phyloP scores from a whole-genome alignment of 768 basidiomycete genomes.

The Amanita rimosa region DNA sequence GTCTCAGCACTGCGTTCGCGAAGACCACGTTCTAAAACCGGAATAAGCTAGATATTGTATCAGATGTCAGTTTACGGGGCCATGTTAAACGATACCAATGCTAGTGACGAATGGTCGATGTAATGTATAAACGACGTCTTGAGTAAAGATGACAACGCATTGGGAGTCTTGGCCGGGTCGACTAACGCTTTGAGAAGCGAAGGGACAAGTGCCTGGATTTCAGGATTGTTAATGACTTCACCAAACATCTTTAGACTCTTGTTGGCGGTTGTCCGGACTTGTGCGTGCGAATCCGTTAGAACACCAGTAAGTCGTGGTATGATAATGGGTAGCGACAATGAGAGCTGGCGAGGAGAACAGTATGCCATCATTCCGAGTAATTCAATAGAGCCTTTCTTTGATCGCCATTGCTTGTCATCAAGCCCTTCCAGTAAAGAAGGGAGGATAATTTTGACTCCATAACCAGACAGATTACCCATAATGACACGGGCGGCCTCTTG shows the following conservation, averaged over 20 bases:
- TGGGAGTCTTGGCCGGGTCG: slow-evolving; percentile 85
- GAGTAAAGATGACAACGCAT: slow-evolving; percentile 73
- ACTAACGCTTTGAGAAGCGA: slow-evolving; percentile 89
- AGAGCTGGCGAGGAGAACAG: slow-evolving; percentile 91
- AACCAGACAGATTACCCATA: slow-evolving; percentile 91
- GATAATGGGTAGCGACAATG: slow-evolving; percentile 89
- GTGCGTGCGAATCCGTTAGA: slow-evolving; percentile 93
- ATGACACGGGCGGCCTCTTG: slow-evolving; percentile 87
- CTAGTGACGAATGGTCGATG: slow-evolving; percentile 93
- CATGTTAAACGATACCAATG: slow-evolving; percentile 37
- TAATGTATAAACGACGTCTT: slow-evolving; percentile 98
- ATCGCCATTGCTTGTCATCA: slow-evolving; percentile 98
- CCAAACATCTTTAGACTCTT: slow-evolving; percentile 96
- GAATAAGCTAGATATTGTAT: slow-evolving; percentile 57
- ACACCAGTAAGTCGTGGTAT: slow-evolving; percentile 94
- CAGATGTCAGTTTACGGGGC: not conserved
- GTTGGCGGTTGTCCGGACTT: slow-evolving; percentile 89
- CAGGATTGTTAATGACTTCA: slow-evolving; percentile 96
- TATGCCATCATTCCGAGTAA: slow-evolving; percentile 98
- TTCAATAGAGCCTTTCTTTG: slow-evolving; percentile 96
- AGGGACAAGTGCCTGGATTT: slow-evolving; percentile 86
- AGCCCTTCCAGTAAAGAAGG: slow-evolving; percentile 83
- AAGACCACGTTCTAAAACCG: slow-evolving; percentile 88
- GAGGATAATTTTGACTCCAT: slow-evolving; percentile 91
- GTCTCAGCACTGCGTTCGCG: slow-evolving; percentile 88